Evolutionary conservation across 495 filamentous ascomycete species (phyloP).

Genomic region (Aspergillus avenaceus): DNA sequence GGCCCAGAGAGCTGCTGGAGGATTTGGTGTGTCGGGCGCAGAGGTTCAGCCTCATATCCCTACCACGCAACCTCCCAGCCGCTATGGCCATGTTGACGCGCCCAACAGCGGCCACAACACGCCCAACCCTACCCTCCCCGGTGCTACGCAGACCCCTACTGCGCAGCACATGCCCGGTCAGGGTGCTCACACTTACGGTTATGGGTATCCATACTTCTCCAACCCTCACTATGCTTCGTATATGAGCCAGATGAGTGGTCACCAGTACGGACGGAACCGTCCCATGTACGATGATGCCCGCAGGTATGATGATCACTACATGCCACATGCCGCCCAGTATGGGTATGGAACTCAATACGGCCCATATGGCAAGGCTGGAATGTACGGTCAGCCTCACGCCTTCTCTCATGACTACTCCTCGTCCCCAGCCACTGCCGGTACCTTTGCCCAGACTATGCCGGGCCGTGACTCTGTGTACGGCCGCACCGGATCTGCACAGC

Average conservation of each 20-base stretch:
- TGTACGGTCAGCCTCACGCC: slow-evolving; percentile 75
- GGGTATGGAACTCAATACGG: slow-evolving; percentile 67
- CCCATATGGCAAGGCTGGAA: slow-evolving; percentile 75
- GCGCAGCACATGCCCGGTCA: slow-evolving; percentile 61
- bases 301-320: slow-evolving; percentile 51
- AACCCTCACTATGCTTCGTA: slow-evolving; percentile 78
- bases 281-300: slow-evolving; percentile 55
- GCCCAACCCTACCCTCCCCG: slow-evolving; percentile 73
- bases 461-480: slow-evolving; percentile 76
- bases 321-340: slow-evolving; percentile 55
- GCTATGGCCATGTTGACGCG: slow-evolving; percentile 69
- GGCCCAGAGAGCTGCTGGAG: slow-evolving; percentile 58
- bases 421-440: slow-evolving; percentile 66
- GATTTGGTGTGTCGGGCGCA: slow-evolving; percentile 65
- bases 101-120: slow-evolving; percentile 85
- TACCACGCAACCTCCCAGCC: slow-evolving; percentile 60
- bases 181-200: slow-evolving; percentile 54
- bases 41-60: slow-evolving; percentile 76
- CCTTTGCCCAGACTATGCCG: slow-evolving; percentile 62
- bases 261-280: slow-evolving; percentile 49
- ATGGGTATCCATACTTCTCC: slow-evolving; percentile 74
- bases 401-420: slow-evolving; percentile 80
- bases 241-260: slow-evolving; percentile 60
- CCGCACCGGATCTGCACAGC: slow-evolving; percentile 69
- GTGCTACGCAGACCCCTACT: slow-evolving; percentile 58